Evolutionary conservation across 306 rosid genomes (phyloP), one percentile per base, ranked within the genome.

Genomic region (Cajanus cajan): DNA sequence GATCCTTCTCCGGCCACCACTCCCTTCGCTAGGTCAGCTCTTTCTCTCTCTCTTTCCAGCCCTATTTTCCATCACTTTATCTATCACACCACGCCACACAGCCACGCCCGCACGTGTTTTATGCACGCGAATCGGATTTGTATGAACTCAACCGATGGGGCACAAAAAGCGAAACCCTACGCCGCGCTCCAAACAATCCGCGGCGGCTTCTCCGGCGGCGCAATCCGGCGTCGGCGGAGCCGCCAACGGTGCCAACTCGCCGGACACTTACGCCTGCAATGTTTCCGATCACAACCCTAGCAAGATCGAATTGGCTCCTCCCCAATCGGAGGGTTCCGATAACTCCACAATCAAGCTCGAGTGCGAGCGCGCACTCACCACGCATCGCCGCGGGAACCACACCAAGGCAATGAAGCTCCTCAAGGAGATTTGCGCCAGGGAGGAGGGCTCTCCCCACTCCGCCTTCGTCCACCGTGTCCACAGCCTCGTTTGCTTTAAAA

Each of bases 351-450:
- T 90, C 80, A 96, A 89, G 89, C 83, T 82, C 4, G 98, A 96
- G 77, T 95, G 98, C 55, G 99, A 95, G 82, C 86, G 89, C 13
- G 97, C 97, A 73, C 91, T 93, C 19, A 92, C 84, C 31, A 87
- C 97, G 52, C 86, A 89, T 31, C 87, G 98, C 43, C 97, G 99
- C 0, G 99, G 99, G 24, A 96, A 90, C 75, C 98, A 96, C 77
- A 89, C 81, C 24, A 91, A 89, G 86, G 98, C 99, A 25, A 81
- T 96, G 77, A 84, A 90, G 88, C 84, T 93, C 40, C 88, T 93
- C 93, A 91, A 89, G 89, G 99, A 96, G 81, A 61, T 82, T 24
- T 84, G 93, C 62, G 81, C 78, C 18, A 81, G 84, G 34, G 79
- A 91, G 54, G 98, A 93, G 22, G 82, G 73, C 58, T 87, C 97